A percentile compares a stretch with the other conserved stretches of the same genome.
Evolutionary conservation across 108 stramenopile species (phyloP).

Genomic region (Nannochloropsis oceanica): DNA sequence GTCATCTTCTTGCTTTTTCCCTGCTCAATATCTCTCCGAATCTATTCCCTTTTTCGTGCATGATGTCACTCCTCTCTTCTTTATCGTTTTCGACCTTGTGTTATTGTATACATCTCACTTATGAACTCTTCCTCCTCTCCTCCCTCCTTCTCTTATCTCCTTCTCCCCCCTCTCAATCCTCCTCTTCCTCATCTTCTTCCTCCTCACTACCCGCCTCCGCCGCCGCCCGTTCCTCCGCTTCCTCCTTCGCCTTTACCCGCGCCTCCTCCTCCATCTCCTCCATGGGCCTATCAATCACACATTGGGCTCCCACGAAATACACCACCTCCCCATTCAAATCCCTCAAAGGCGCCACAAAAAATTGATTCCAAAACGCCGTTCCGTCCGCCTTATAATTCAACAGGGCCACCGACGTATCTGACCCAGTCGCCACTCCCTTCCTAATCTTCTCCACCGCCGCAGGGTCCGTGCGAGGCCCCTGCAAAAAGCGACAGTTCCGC

Average conservation of each 20-base stretch:
- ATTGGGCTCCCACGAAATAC: conserved; percentile 90
- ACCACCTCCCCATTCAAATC: conserved; percentile 76
- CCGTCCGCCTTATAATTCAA: conserved; percentile 93
- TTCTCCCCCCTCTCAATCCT: background rate
- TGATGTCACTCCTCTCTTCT: too few species aligned
- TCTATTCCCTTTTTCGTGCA: too few species aligned
- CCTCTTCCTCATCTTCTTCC: background rate
- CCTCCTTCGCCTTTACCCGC: background rate
- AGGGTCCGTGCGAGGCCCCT: conserved; percentile 93
- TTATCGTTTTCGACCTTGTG: too few species aligned
- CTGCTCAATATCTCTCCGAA: too few species aligned
- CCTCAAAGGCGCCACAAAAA: conserved; percentile 80
- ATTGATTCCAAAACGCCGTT: conserved; percentile 84
- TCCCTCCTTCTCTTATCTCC: background rate
- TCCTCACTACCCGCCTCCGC: background rate
- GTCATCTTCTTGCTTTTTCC: too few species aligned
- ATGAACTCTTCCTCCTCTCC: too few species aligned
- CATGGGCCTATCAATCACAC: conserved; percentile 38
- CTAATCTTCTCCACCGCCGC: conserved; percentile 86
- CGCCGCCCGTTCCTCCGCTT: background rate
- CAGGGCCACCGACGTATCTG: conserved; percentile 73
- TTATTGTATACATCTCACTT: too few species aligned
- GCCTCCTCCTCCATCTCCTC: background rate
- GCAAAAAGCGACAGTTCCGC: conserved; percentile 88
- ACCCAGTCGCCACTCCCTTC: conserved; percentile 63